Evolutionary conservation across 106 monocot genomes (phyloP).

Genomic region (Cymbidium sinense): DNA sequence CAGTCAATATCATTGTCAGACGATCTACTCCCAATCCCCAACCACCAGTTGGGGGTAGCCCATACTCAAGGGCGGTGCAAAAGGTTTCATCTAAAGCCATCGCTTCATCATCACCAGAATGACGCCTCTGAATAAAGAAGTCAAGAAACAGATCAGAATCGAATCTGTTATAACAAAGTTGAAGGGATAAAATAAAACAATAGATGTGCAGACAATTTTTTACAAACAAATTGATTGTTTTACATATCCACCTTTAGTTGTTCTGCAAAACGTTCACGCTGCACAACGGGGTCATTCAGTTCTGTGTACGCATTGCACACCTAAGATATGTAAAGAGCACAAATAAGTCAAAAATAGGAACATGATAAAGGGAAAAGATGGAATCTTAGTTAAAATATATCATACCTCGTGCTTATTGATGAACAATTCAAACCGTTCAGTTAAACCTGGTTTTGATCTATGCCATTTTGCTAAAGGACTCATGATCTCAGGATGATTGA

Average conservation of each 20-base stretch:
- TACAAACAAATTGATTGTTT: not conserved
- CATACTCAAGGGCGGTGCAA: constrained; percentile 94
- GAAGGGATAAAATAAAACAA: not conserved
- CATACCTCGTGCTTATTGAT: constrained; percentile 89
- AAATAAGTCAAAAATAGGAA: constrained; percentile 9
- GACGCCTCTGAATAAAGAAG: constrained; percentile 46
- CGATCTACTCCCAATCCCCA: constrained; percentile 96
- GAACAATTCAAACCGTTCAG: constrained; percentile 96
- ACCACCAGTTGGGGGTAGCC: constrained; percentile 88
- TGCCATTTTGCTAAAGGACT: constrained; percentile 97
- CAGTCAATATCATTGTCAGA: constrained; percentile 81
- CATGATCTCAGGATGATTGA: constrained; percentile 95
- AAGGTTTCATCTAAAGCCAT: constrained; percentile 95
- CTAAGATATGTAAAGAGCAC: constrained; percentile 20
- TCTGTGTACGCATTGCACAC: constrained; percentile 98
- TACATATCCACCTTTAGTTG: constrained; percentile 65
- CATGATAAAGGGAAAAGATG: not conserved
- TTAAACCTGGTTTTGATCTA: constrained; percentile 54
- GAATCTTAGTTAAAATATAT: not conserved
- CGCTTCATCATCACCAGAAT: constrained; percentile 94
- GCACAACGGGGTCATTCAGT: constrained; percentile 93
- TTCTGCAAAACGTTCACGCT: constrained; percentile 78
- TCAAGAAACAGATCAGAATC: not conserved
- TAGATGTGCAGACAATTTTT: not conserved
- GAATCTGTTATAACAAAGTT: not conserved